Base-by-base conservation (phyloP, 1,139 yeast species). In the Wickerhamomyces sp. region DNA sequence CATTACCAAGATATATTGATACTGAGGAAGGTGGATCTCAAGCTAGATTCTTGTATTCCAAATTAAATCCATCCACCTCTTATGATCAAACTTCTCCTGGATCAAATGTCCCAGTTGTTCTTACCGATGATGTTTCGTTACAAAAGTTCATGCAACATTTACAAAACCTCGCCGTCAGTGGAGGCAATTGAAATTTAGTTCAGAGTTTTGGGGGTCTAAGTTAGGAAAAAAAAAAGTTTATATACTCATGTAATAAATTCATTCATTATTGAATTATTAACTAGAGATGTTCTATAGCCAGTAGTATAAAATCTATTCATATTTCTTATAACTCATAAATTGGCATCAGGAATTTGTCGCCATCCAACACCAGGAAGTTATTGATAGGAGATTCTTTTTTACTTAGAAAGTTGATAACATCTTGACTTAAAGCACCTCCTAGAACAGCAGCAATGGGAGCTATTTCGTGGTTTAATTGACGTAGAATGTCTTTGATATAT, bases 1-100 rank as follows among this genome's bases (percentile, higher is more conserved):
- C 99, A 59, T 76, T 93, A 61, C 99, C 99, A 42, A 81, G 98
- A 69, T 93, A 88, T 65, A 89, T 91, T 57, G 96, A 91, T 59
- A 90, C 97, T 45, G 97, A 91, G 64, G 96, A 90, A 59, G 97
- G 98, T 61, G 97, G 96, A 44, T 90, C 97, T 30, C 99, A 93
- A 72, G 98, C 98, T 2, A 84, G 99, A 72, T 93, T 93, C 76
- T 77, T 93, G 68, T 81, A 89, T 64, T 88, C 97, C 42, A 91
- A 89, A 70, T 80, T 93, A 66, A 93, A 93, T 66, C 98, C 99
- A 41, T 84, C 96, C 42, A 88, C 88, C 53, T 84, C 93, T 38
- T 87, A 85, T 66, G 83, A 79, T 61, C 74, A 75, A 48, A 72
- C 76, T 64, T 83, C 78, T 61, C 71, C 73, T 43, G 81, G 72